Percentiles rank a stretch among this genome's conserved stretches.
Conservation (phyloP, 1,139 yeast species). For the Yamadazyma buinensis region DNA sequence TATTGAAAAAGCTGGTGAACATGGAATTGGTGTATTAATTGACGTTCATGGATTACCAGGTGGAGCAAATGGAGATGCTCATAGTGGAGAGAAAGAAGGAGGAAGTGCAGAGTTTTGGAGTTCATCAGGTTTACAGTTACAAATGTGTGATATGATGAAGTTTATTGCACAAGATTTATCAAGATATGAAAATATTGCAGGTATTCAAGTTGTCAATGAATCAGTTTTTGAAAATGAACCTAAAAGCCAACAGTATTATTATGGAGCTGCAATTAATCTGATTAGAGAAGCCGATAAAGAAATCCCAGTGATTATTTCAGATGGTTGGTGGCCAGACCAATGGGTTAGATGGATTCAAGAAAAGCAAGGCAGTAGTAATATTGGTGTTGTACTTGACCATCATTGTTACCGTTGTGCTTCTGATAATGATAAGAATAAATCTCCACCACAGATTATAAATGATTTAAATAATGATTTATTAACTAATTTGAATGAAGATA, state of each 20-base stretch:
- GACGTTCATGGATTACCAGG: conserved; percentile 91
- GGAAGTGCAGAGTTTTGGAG: conserved; percentile 65
- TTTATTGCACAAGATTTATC: conserved; percentile 62
- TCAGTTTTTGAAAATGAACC: conserved; percentile 57
- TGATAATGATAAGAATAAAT: conserved; percentile 63
- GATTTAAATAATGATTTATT: conserved; percentile 55
- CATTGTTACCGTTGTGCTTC: conserved; percentile 87
- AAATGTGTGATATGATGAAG: conserved; percentile 49
- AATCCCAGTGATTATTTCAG: conserved; percentile 78
- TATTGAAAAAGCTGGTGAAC: conserved; percentile 50
- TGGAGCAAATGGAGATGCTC: conserved; percentile 84
- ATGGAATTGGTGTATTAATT: conserved; percentile 68
- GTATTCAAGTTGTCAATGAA: conserved; percentile 84
- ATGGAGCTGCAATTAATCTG: conserved; percentile 60
- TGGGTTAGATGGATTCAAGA: conserved; percentile 69
- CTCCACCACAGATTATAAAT: conserved; percentile 59
- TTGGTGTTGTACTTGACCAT: conserved; percentile 74
- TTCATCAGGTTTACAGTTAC: conserved; percentile 37
- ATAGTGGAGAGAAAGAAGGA: conserved; percentile 64
- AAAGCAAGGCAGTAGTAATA: conserved; percentile 29
- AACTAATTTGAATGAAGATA: conserved; percentile 45
- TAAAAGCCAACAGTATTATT: conserved; percentile 55
- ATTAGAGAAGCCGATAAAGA: conserved; percentile 53
- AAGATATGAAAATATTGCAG: conserved; percentile 64
- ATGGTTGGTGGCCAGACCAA: conserved; percentile 88